These are phyloP conservation scores for Neonectria punicea DNA, from an alignment of 2,329 filamentous ascomycete genomes.

Conservation along the genomic window DNA sequence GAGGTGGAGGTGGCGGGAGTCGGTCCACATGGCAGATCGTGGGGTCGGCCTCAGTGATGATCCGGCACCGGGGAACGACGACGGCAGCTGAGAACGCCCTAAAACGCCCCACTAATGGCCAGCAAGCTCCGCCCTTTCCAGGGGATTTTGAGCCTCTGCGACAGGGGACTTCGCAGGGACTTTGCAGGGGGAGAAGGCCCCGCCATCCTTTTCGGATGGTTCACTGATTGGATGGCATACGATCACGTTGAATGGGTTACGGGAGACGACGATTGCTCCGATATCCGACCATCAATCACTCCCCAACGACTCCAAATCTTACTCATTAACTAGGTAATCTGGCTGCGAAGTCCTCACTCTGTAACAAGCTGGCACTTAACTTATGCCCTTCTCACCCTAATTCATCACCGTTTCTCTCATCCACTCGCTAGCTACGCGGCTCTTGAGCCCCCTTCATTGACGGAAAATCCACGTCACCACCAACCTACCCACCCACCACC, in stretches of 20 bases:
- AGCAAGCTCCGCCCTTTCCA: background rate
- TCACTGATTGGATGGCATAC: background rate
- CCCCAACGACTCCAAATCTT: background rate
- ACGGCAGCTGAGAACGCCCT: too few relatives aligned
- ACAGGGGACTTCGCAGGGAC: background rate
- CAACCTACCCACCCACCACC: background rate
- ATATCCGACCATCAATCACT: background rate
- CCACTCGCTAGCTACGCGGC: background rate
- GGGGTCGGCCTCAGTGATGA: slow-evolving; percentile 5
- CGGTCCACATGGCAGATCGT: background rate
- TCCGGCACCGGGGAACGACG: slow-evolving; percentile 1
- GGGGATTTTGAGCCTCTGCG: background rate
- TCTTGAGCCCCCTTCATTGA: background rate
- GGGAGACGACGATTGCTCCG: background rate
- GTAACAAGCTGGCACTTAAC: background rate
- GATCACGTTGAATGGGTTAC: background rate
- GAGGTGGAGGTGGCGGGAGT: background rate
- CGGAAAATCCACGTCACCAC: background rate
- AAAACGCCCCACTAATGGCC: slow-evolving; percentile 1
- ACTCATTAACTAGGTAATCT: background rate
- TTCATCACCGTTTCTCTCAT: background rate
- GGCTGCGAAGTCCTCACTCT: background rate
- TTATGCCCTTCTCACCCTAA: background rate
- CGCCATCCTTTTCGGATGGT: background rate
- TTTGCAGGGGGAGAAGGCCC: background rate